A percentile compares a stretch with the other conserved stretches of the same genome.
Evolutionary conservation across 2,329 filamentous ascomycete genomes (phyloP).

Genomic region (Stemphylium vesicarium): DNA sequence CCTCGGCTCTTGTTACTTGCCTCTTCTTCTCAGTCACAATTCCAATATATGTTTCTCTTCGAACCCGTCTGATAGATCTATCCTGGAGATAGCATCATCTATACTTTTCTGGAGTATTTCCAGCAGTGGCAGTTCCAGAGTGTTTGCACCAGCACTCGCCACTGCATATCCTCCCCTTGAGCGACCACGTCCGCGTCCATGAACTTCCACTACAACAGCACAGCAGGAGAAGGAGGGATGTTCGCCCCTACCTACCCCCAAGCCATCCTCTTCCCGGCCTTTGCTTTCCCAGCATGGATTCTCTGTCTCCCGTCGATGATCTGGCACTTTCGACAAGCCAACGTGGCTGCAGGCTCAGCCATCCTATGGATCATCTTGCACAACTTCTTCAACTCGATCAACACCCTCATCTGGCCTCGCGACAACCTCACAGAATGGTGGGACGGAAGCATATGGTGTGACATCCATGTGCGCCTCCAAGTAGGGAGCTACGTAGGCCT

Average conservation of each 20-base stretch:
- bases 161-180: background rate
- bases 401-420: constrained; percentile 69
- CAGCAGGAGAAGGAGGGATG: background rate
- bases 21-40: background rate
- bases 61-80: constrained; percentile 1
- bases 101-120: too few relatives aligned
- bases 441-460: constrained; percentile 66
- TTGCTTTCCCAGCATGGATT: constrained; percentile 59
- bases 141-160: too few relatives aligned
- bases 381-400: constrained; percentile 66
- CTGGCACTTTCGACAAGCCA: constrained; percentile 66
- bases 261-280: constrained; percentile 54
- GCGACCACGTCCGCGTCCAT: background rate
- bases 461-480: constrained; percentile 67
- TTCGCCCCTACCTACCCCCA: constrained; percentile 35
- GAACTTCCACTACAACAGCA: background rate
- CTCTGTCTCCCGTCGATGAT: constrained; percentile 63
- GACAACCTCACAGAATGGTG: constrained; percentile 63
- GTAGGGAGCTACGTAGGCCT: constrained; percentile 61
- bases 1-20: background rate
- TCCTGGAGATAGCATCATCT: constrained; percentile 5
- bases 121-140: too few relatives aligned
- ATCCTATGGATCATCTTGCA: constrained; percentile 63
- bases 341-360: constrained; percentile 64
- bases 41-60: background rate